Evolutionary conservation across 2,329 filamentous ascomycete species (phyloP).

Genomic region (Davidsoniella neocaledoniae): DNA sequence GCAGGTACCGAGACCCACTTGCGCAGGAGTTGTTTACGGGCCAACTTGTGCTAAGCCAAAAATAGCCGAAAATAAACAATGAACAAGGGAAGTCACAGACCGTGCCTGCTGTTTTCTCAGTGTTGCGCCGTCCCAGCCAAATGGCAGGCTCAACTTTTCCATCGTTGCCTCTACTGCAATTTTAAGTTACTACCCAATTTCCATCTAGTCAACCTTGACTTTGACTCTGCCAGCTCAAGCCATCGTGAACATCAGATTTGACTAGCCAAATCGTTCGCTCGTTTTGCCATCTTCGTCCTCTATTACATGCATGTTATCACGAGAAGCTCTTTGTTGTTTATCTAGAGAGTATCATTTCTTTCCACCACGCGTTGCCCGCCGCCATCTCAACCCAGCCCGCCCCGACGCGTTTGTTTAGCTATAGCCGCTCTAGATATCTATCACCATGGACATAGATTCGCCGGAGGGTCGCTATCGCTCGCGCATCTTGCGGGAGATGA

Average conservation of each 20-base stretch:
- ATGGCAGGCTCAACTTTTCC: not conserved
- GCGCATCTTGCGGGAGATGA: slow-evolving; percentile 35
- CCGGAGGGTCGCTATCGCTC: slow-evolving; percentile 27
- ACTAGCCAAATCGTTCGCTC: not conserved
- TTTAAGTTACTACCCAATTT: not conserved
- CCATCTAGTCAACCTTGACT: not conserved
- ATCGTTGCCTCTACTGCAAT: not conserved
- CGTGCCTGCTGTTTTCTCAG: not conserved
- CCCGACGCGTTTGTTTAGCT: not conserved
- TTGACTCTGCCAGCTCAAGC: not conserved
- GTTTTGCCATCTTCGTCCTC: not conserved
- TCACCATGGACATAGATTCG: slow-evolving; percentile 25
- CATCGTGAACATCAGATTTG: no score
- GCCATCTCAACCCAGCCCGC: not conserved
- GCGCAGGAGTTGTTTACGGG: slow-evolving; percentile 1
- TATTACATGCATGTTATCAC: not conserved
- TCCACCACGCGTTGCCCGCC: not conserved
- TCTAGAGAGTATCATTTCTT: slow-evolving; percentile 10
- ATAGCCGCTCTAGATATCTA: slow-evolving; percentile 2
- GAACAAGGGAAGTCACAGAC: slow-evolving; percentile 1
- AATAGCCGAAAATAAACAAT: slow-evolving; percentile 6
- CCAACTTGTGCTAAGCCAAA: slow-evolving; percentile 3
- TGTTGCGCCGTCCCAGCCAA: no score
- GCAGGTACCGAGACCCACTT: not conserved
- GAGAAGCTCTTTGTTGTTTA: slow-evolving; percentile 4